These are phyloP conservation scores for Phaeosphaeriaceae sp. DNA, from an alignment of 2,329 filamentous ascomycete species.

Conservation along the genomic window DNA sequence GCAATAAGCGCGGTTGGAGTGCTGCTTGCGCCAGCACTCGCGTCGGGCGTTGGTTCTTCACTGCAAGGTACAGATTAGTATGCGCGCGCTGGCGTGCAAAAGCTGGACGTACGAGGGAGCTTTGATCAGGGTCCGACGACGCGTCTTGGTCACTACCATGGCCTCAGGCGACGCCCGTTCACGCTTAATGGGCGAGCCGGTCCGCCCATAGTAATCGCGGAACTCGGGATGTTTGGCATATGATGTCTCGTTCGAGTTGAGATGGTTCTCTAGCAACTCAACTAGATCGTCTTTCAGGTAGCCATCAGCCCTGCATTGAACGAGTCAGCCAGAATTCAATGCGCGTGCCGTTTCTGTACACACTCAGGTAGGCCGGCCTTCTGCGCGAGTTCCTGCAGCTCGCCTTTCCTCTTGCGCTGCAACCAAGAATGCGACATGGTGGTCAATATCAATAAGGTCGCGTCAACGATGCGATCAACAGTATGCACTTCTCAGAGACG, in stretches of 20 bases:
- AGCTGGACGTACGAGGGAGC: slow-evolving; percentile 36
- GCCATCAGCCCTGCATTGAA: slow-evolving; percentile 65
- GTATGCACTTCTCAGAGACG: slow-evolving; percentile 19
- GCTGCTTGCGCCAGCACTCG: slow-evolving; percentile 27
- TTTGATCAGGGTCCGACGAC: slow-evolving; percentile 46
- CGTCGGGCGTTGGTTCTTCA: slow-evolving; percentile 54
- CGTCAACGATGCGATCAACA: slow-evolving; percentile 57
- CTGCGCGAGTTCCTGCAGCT: slow-evolving; percentile 77
- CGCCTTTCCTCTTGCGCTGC: slow-evolving; percentile 80
- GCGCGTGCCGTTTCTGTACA: slow-evolving; percentile 43
- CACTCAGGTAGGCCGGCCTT: slow-evolving; percentile 76
- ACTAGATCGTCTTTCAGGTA: slow-evolving; percentile 84
- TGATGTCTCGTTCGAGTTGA: slow-evolving; percentile 67
- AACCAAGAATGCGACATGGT: slow-evolving; percentile 76
- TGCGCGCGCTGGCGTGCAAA: slow-evolving; percentile 28
- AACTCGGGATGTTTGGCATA: slow-evolving; percentile 71
- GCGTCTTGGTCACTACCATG: slow-evolving; percentile 38
- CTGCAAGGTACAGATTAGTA: slow-evolving; percentile 38
- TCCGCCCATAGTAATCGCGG: slow-evolving; percentile 77
- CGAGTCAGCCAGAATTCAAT: slow-evolving; percentile 14
- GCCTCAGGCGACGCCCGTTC: slow-evolving; percentile 49
- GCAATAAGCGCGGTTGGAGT: slow-evolving; percentile 47
- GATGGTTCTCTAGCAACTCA: slow-evolving; percentile 41
- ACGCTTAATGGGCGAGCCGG: slow-evolving; percentile 61
- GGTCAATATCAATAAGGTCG: slow-evolving; percentile 50